Evolutionary conservation across 140 eudicot genomes (phyloP).

Genomic region (Cichorium intybus): DNA sequence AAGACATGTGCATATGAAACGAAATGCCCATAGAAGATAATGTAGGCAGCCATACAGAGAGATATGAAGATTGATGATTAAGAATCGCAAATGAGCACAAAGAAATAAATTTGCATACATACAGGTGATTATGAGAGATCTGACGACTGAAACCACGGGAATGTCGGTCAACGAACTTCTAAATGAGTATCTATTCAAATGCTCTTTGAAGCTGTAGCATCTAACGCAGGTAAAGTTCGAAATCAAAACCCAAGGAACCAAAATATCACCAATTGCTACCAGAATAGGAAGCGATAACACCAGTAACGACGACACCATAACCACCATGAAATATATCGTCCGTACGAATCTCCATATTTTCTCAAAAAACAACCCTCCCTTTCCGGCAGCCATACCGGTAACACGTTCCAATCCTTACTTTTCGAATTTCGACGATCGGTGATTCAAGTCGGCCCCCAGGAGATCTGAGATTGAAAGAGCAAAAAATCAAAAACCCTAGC

Average conservation of each 20-base stretch:
- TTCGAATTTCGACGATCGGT: conserved; percentile 11
- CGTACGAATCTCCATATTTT: conserved; percentile 60
- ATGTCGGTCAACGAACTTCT: conserved; percentile 75
- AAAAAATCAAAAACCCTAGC: conserved; percentile 29
- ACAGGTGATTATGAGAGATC: conserved; percentile 91
- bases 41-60: not conserved
- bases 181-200: conserved; percentile 69
- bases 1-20: conserved; percentile 2
- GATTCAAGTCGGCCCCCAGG: conserved; percentile 28
- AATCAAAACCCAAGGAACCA: conserved; percentile 67
- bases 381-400: conserved; percentile 33
- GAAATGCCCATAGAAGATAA: conserved; percentile 4
- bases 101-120: conserved; percentile 27
- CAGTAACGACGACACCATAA: conserved; percentile 73
- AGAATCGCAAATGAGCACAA: not conserved
- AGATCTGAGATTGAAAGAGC: conserved; percentile 33
- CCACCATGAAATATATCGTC: conserved; percentile 81
- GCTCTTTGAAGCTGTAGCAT: conserved; percentile 61
- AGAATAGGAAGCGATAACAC: conserved; percentile 66
- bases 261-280: conserved; percentile 68
- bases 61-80: not conserved
- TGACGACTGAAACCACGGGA: conserved; percentile 75
- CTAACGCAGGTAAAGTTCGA: conserved; percentile 80
- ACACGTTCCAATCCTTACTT: not conserved
- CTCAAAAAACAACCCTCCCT: conserved; percentile 51